Evolutionary conservation across 2,329 filamentous ascomycete genomes (phyloP), one percentile per base, ranked within the genome.

Genomic region (Aspergillus ochraceoroseus): DNA sequence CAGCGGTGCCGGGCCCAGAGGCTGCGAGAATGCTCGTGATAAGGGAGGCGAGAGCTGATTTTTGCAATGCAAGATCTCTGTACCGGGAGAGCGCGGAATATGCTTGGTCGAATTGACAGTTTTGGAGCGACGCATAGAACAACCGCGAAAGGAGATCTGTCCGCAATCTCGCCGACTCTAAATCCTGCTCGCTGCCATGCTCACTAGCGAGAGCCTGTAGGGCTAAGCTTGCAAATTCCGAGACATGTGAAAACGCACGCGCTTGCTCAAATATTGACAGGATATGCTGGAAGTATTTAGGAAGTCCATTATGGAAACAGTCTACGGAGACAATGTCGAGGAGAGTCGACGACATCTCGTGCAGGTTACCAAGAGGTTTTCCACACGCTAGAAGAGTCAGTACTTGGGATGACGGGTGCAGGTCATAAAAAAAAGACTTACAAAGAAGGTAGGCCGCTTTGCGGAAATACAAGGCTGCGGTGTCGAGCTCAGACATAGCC

Each of bases 201-300:
- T 63, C 58, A 14, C 61, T 56, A 20, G 61, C 56, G 23, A 68
- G 50, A 20, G 85, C 83, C 54, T 87, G 81, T 28, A 94, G 70
- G 4, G 85, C 82, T 15, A 89, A 70, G 26, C 80, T 77, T 26
- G 86, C 82, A 69, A 95, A 95, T 51, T 94, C 86, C 4, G 87
- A 77, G 27, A 94, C 86, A 55, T 84, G 85, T 1, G 85, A 84
- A 62, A 85, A 86, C 0, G 83, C 80, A 52, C 82, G 84, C 29
- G 79, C 76, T 52, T 77, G 78, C 60, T 95, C 89, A 57, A 85
- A 96, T 1, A 98, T 73, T 13, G 79, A 75, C 8, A 89, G 77
- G 35, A 96, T 77, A 61, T 98, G 92, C 28, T 83, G 80, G 63
- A 94, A 94, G 66, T 95, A 98, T 48, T 78, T 81, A 4, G 87